These are phyloP conservation scores for Elsinoe batatas DNA, from an alignment of 2,329 filamentous ascomycete species.

Conservation along the genomic window DNA sequence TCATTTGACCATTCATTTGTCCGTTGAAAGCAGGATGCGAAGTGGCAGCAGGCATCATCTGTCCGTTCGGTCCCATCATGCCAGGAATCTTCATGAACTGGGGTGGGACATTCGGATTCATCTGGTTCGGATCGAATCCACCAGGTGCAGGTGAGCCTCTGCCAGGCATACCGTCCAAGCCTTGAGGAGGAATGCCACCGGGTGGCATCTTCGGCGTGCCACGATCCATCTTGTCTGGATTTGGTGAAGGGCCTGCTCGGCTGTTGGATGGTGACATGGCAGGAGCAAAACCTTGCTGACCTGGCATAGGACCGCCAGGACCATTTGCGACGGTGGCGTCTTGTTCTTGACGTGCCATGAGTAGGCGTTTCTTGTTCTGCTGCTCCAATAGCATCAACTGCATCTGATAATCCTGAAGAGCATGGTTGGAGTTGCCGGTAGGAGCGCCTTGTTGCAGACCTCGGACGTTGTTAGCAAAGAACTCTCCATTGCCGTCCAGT, in stretches of 20 bases:
- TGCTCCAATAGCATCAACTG: slow-evolving; percentile 79
- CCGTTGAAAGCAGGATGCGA: slow-evolving; percentile 56
- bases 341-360: slow-evolving; percentile 75
- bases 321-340: slow-evolving; percentile 48
- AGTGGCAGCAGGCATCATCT: slow-evolving; percentile 48
- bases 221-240: slow-evolving; percentile 69
- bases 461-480: slow-evolving; percentile 43
- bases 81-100: slow-evolving; percentile 41
- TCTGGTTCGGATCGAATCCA: slow-evolving; percentile 45
- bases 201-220: slow-evolving; percentile 64
- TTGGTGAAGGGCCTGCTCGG: slow-evolving; percentile 64
- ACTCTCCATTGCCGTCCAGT: slow-evolving; percentile 59
- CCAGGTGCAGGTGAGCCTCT: slow-evolving; percentile 49
- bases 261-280: slow-evolving; percentile 60
- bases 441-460: slow-evolving; percentile 22
- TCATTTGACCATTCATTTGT: slow-evolving; percentile 24
- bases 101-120: slow-evolving; percentile 35
- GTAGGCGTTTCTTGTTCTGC: slow-evolving; percentile 75
- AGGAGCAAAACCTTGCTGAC: slow-evolving; percentile 35
- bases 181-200: slow-evolving; percentile 58
- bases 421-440: slow-evolving; percentile 59
- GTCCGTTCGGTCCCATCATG: slow-evolving; percentile 48
- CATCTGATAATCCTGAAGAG: slow-evolving; percentile 81
- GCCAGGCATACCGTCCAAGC: slow-evolving; percentile 57
- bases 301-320: slow-evolving; percentile 39